Percentiles rank a stretch among this genome's conserved stretches.
These are phyloP conservation scores for Solanum pennellii DNA, from an alignment of 257 asterid species.

Conservation along the genomic window DNA sequence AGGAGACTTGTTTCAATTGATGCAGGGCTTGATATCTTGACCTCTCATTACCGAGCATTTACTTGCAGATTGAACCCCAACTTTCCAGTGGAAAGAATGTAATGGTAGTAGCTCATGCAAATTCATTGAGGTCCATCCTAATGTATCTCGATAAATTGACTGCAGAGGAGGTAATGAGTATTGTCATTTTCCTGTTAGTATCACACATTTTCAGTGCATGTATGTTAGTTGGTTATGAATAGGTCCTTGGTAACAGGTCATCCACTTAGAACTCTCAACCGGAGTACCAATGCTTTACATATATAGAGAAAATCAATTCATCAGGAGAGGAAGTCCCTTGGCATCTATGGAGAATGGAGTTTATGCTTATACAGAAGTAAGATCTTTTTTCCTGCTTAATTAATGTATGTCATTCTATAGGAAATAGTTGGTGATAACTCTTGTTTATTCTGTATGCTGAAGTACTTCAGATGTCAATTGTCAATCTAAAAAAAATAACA, in stretches of 20 bases:
- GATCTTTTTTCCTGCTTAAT: not conserved
- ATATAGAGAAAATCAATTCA: conserved; percentile 48
- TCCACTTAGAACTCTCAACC: conserved; percentile 80
- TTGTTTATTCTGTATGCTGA: not conserved
- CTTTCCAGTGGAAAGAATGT: conserved; percentile 62
- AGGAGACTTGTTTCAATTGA: not conserved
- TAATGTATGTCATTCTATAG: not conserved
- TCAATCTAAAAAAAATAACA: not conserved
- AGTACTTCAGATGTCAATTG: not conserved
- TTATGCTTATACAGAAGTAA: conserved; percentile 86
- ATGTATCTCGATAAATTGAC: conserved; percentile 87
- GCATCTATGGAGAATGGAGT: conserved; percentile 78
- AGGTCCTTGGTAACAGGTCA: conserved; percentile 38
- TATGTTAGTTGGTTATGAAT: not conserved
- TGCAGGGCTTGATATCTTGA: not conserved
- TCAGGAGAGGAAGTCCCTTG: conserved; percentile 68
- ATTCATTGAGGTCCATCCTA: conserved; percentile 82
- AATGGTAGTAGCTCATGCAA: conserved; percentile 94
- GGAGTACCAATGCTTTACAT: conserved; percentile 95
- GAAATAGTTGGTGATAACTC: not conserved
- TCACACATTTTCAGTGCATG: not conserved
- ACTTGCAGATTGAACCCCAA: conserved; percentile 69
- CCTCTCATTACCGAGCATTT: not conserved
- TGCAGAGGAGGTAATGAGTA: conserved; percentile 56
- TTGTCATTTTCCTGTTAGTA: not conserved